Conservation (phyloP, 2,329 filamentous ascomycete genomes). For the Talaromyces sp. region DNA sequence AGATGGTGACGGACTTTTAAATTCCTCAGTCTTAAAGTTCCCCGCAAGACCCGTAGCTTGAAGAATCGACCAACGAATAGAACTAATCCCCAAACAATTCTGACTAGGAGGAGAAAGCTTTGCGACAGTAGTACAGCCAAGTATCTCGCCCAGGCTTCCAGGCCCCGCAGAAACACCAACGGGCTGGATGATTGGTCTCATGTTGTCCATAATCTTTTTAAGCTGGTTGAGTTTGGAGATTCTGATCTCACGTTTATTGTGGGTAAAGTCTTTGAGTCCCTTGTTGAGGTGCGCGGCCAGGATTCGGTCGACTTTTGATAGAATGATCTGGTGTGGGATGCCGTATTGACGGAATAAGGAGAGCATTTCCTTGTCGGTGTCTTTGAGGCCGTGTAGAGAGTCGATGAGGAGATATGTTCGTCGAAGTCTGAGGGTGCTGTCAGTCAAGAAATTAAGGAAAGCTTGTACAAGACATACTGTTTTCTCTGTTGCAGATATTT, state of each 20-base stretch:
- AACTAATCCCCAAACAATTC: slow-evolving; percentile 50
- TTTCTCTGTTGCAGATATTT: slow-evolving; percentile 60
- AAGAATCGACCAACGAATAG: slow-evolving; percentile 59
- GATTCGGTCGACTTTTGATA: slow-evolving; percentile 61
- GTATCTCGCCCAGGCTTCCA: slow-evolving; percentile 51
- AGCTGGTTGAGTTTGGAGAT: slow-evolving; percentile 27
- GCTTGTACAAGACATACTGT: slow-evolving; percentile 40
- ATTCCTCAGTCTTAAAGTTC: not conserved
- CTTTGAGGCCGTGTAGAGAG: slow-evolving; percentile 57
- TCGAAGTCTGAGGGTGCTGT: slow-evolving; percentile 40
- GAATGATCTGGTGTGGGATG: slow-evolving; percentile 58
- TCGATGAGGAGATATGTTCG: slow-evolving; percentile 62
- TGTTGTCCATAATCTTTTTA: slow-evolving; percentile 30
- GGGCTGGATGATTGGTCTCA: slow-evolving; percentile 38
- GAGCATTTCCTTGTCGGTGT: slow-evolving; percentile 54
- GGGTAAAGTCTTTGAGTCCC: slow-evolving; percentile 17
- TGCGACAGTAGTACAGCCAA: slow-evolving; percentile 48
- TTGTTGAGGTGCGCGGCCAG: slow-evolving; percentile 30
- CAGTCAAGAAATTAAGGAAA: not conserved
- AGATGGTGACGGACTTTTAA: not conserved
- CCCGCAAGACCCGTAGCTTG: slow-evolving; percentile 54
- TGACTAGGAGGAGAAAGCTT: not conserved
- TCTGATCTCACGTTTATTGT: slow-evolving; percentile 17
- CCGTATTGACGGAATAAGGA: slow-evolving; percentile 49
- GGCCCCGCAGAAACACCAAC: slow-evolving; percentile 26